Conservation (phyloP, 495 filamentous ascomycete genomes). For the Aspergillus olivimuriae region DNA sequence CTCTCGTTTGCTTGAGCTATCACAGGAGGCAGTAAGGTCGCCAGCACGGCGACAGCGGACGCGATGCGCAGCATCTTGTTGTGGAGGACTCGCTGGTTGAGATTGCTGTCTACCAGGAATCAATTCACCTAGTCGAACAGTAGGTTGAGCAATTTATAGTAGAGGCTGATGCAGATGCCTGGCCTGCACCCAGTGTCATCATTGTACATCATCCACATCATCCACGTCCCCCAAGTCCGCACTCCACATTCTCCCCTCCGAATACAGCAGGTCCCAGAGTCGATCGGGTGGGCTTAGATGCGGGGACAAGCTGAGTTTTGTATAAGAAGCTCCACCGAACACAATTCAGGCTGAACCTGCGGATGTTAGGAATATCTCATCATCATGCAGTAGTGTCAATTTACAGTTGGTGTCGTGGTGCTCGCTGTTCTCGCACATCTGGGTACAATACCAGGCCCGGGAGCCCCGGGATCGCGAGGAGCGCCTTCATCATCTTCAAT, state of each 20-base stretch:
- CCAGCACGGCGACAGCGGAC: conserved; percentile 17
- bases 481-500: too few relatives aligned
- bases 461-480: background rate
- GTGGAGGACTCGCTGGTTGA: background rate
- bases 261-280: conserved; percentile 19
- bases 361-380: too few relatives aligned
- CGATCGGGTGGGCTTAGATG: conserved; percentile 12
- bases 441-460: background rate
- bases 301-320: conserved; percentile 14
- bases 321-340: background rate
- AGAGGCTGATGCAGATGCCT: too few relatives aligned
- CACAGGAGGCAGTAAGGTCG: conserved; percentile 21
- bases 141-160: conserved; percentile 2
- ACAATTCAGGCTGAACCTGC: conserved; percentile 22
- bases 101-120: background rate
- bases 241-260: conserved; percentile 1
- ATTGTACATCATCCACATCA: too few relatives aligned
- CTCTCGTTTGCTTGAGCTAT: conserved; percentile 24
- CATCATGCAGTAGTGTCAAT: too few relatives aligned
- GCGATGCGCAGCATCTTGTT: conserved; percentile 12
- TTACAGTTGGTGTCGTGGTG: too few relatives aligned
- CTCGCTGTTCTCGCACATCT: too few relatives aligned
- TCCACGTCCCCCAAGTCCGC: background rate
- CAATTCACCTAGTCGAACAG: too few relatives aligned
- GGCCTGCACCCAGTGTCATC: too few relatives aligned